Base-by-base conservation (phyloP, 345 rosid genomes). In the Theobroma cacao region DNA sequence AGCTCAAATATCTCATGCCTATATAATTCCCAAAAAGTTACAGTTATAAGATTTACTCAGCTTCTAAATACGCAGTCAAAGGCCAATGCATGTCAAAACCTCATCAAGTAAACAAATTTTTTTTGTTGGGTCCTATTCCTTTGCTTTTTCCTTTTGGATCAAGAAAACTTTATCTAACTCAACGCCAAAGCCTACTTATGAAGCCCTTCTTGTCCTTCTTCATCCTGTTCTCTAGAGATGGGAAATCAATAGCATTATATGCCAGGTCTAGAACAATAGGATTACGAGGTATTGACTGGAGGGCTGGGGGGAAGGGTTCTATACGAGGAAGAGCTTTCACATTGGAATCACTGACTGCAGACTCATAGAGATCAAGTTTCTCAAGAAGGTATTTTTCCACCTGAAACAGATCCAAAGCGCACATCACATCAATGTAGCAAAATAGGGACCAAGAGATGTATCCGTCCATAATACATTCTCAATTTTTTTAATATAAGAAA, bases 181-280 rank as follows among this genome's bases (percentile, higher is more conserved):
- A 89, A 45, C 95, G 61, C 91, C 92, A 92, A 5, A 92, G 36
- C 80, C 98, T 90, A 74, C 99, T 88, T 0, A 91, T 78, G 81
- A 94, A 87, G 34, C 98, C 92, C 83, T 84, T 93, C 83, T 75
- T 86, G 79, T 82, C 88, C 79, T 88, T 97, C 95, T 91, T 94
- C 95, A 88, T 93, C 83, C 97, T 85, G 87, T 86, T 90, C 52
- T 93, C 97, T 3, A 97, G 85, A 45, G 84, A 88, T 15, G 99
- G 99, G 91, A 94, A 97, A 22, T 90, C 89, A 28, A 94, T 87
- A 64, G 64, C 80, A 50, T 84, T 79, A 82, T 87, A 83, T n/a
- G 93, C 98, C 17, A 97, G 92, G 83, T 97, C 99, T 41, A 94
- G 76, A 69, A 97, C 92, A 40, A 97, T 90, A 8, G 99, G 98